Evolutionary conservation across 129 eudicot genomes (phyloP).

Genomic region (Artemisia argyi): DNA sequence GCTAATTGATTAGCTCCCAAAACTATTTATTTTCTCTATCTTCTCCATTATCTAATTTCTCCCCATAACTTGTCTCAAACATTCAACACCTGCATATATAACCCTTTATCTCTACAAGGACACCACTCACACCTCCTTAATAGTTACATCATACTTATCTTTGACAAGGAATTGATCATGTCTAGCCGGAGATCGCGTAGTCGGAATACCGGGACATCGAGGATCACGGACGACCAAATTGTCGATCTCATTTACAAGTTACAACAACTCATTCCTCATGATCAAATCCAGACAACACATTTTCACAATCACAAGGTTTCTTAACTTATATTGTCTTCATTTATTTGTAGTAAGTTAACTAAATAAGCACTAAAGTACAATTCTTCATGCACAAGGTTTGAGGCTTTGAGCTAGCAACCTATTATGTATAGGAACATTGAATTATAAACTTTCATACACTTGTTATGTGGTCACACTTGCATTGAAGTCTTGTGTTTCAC

Average conservation of each 20-base stretch:
- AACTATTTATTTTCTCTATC: constrained; percentile 22
- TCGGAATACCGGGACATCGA: constrained; percentile 44
- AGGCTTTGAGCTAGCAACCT: background rate
- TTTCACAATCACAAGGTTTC: constrained; percentile 50
- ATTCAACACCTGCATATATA: constrained; percentile 16
- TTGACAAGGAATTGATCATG: constrained; percentile 32
- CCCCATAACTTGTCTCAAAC: constrained; percentile 26
- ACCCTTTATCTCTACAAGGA: constrained; percentile 6
- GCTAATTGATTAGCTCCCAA: constrained; percentile 45
- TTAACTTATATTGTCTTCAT: constrained; percentile 9
- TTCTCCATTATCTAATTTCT: constrained; percentile 16
- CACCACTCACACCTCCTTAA: background rate
- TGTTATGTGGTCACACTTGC: constrained; percentile 18
- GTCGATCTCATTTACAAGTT: constrained; percentile 78
- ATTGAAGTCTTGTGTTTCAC: constrained; percentile 25
- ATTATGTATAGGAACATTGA: background rate
- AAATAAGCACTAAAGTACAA: constrained; percentile 4
- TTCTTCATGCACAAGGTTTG: constrained; percentile 16
- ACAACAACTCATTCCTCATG: constrained; percentile 74
- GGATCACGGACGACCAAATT: constrained; percentile 78
- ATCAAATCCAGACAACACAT: constrained; percentile 44
- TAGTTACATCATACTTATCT: background rate
- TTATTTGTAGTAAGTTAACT: background rate
- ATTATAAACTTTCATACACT: background rate
- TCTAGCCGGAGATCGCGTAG: constrained; percentile 79